phyloP scores from a whole-genome alignment of 805 yeast species.

The Lipomyces spencermartinsiae region DNA sequence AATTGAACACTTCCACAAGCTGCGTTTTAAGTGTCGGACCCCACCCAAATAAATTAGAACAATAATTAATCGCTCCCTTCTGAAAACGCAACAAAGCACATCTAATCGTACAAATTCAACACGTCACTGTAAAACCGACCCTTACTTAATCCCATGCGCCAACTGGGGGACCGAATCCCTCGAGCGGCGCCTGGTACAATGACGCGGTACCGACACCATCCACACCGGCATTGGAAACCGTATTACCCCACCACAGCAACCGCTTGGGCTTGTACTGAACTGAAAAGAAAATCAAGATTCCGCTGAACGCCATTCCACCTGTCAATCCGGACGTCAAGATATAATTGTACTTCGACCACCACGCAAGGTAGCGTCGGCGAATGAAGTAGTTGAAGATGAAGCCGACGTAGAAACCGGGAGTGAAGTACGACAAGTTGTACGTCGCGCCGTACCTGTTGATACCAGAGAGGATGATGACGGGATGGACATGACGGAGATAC shows the following conservation, averaged over 20 bases:
- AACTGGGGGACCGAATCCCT: slow-evolving; percentile 45
- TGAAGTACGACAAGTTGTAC: slow-evolving; percentile 41
- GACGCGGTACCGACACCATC: slow-evolving; percentile 18
- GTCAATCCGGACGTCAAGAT: slow-evolving; percentile 68
- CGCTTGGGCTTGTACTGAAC: slow-evolving; percentile 50
- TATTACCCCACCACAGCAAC: slow-evolving; percentile 67
- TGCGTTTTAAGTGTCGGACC: no score
- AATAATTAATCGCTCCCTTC: no score
- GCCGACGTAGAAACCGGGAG: slow-evolving; percentile 53
- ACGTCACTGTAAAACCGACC: slow-evolving; percentile 47
- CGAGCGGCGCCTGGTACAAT: slow-evolving; percentile 8
- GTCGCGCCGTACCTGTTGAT: slow-evolving; percentile 15
- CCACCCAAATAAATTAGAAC: no score
- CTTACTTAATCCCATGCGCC: slow-evolving; percentile 16
- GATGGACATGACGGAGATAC: slow-evolving; percentile 21
- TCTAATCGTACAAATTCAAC: neutral
- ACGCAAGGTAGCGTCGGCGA: slow-evolving; percentile 59
- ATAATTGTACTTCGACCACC: slow-evolving; percentile 80
- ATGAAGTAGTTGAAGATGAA: slow-evolving; percentile 62
- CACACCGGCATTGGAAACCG: slow-evolving; percentile 32
- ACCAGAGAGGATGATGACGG: slow-evolving; percentile 35
- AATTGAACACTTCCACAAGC: no score
- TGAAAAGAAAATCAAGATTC: slow-evolving; percentile 60
- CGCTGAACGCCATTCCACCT: slow-evolving; percentile 67
- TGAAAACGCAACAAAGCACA: neutral